Evolutionary conservation across 495 filamentous ascomycete genomes (phyloP), one percentile per base, ranked within the genome.

Genomic region (Neurospora sp.): DNA sequence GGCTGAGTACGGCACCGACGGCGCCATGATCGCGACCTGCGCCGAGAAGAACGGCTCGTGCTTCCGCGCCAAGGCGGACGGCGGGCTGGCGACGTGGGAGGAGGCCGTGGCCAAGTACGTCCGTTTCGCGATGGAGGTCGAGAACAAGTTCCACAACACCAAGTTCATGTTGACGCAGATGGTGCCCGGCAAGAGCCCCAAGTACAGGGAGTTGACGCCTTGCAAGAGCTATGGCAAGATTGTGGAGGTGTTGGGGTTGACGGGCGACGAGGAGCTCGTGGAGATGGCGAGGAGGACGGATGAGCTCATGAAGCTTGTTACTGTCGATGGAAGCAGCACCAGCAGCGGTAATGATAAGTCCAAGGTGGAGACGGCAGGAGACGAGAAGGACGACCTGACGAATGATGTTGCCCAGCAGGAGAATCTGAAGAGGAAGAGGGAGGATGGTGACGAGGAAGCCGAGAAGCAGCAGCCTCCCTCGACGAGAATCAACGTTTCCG

Each of bases 21-120:
- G 94, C 16, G 95, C 92, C 68, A 99, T 99, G 96, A 98, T 99
- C 77, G 96, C 96, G 12, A 95, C 92, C 3, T 86, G 91, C 8
- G 96, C 96, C 0, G 96, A 98, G 83, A 84, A 88, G 72, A 98
- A 99, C 75, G 88, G 93, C 22, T 95, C 92, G 61, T 91, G 90
- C 73, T 99, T 98, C 84, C 87, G 91, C 40, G 75, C 84, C 3
- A 80, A 86, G 39, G 88, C 84, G 0, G 88, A 91, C 39, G 92
- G 92, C 2, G 90, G 91, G 3, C 76, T 91, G 18, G 82, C 86
- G 10, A 84, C 87, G 0, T 98, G 94, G 94, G 78, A 82, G 45
- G 91, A 94, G 27, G 88, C 96, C 3, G 93, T 91, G 3, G 82
- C 87, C 73, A 86, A 90, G 71, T 97, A 97, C 78, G 73, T 98